phyloP scores from a whole-genome alignment of 768 basidiomycete genomes.

The Amanita pseudoporphyria region DNA sequence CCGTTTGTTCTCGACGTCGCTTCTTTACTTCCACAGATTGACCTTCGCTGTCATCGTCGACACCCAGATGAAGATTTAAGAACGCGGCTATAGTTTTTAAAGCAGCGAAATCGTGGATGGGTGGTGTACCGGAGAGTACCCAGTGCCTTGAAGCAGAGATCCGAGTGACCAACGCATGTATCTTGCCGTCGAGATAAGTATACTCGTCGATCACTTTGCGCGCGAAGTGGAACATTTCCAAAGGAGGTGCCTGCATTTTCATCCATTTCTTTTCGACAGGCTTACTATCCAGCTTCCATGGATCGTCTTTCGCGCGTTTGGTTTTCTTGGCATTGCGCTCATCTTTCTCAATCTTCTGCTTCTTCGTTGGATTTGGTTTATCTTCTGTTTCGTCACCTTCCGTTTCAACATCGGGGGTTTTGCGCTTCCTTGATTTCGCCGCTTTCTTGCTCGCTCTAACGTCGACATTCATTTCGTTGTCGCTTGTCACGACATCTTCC shows the following conservation, averaged over 20 bases:
- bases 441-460: neutral
- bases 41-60: constrained; percentile 83
- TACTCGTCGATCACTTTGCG: constrained; percentile 92
- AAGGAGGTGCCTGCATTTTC: constrained; percentile 70
- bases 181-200: constrained; percentile 79
- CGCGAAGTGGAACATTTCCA: constrained; percentile 90
- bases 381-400: constrained; percentile 22
- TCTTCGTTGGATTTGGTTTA: constrained; percentile 29
- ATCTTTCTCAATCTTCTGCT: constrained; percentile 27
- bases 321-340: constrained; percentile 42
- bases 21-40: constrained; percentile 69
- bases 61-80: constrained; percentile 82
- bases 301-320: constrained; percentile 59
- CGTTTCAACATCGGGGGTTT: constrained; percentile 4
- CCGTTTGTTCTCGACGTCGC: constrained; percentile 76
- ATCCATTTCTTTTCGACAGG: constrained; percentile 67
- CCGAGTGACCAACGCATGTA: constrained; percentile 68
- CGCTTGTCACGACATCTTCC: constrained; percentile 12
- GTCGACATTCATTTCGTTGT: constrained; percentile 15
- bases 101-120: constrained; percentile 82
- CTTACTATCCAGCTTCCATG: constrained; percentile 63
- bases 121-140: constrained; percentile 97
- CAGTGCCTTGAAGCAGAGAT: constrained; percentile 75
- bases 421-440: constrained; percentile 6
- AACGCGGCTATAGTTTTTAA: constrained; percentile 88